Percentiles rank a stretch among this genome's conserved stretches.
phyloP scores from a whole-genome alignment of 202 grass and related monocot species.

The Tripidium arundinaceum region DNA sequence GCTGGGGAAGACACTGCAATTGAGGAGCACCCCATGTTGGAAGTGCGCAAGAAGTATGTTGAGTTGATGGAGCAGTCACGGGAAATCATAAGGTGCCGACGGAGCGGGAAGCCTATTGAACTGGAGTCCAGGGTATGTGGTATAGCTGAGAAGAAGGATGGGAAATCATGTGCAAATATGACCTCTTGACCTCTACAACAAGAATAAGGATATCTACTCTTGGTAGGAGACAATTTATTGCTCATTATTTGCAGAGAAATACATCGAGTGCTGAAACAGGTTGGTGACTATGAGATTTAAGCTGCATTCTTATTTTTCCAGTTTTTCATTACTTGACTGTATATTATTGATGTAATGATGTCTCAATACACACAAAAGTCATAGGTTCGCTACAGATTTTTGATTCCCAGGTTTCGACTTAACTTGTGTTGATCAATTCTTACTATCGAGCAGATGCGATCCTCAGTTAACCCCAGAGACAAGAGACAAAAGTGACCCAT shows the following conservation, averaged over 20 bases:
- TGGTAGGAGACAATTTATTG: neutral
- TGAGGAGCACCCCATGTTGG: constrained; percentile 55
- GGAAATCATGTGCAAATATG: neutral
- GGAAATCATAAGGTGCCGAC: constrained; percentile 44
- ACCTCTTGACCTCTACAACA: neutral
- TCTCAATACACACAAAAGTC: neutral
- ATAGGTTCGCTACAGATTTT: neutral
- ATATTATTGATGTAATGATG: neutral
- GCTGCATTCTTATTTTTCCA: neutral
- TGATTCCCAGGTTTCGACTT: neutral
- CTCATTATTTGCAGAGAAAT: constrained; percentile 5
- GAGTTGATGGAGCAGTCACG: constrained; percentile 55
- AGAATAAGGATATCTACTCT: neutral
- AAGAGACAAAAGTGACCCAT: neutral
- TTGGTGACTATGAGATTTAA: neutral
- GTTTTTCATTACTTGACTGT: neutral
- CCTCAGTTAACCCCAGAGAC: too few relatives aligned
- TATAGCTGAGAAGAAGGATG: neutral
- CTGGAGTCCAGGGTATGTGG: neutral
- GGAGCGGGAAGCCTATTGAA: constrained; percentile 32
- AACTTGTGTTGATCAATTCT: too few relatives aligned
- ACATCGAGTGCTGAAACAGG: constrained; percentile 6
- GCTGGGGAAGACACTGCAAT: constrained; percentile 38
- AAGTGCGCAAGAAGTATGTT: constrained; percentile 57
- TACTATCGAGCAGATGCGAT: too few relatives aligned